Percentiles rank a stretch among this genome's conserved stretches.
These are phyloP conservation scores for Micractinium conductrix DNA, from an alignment of 139 green algal genomes.

Conservation along the genomic window DNA sequence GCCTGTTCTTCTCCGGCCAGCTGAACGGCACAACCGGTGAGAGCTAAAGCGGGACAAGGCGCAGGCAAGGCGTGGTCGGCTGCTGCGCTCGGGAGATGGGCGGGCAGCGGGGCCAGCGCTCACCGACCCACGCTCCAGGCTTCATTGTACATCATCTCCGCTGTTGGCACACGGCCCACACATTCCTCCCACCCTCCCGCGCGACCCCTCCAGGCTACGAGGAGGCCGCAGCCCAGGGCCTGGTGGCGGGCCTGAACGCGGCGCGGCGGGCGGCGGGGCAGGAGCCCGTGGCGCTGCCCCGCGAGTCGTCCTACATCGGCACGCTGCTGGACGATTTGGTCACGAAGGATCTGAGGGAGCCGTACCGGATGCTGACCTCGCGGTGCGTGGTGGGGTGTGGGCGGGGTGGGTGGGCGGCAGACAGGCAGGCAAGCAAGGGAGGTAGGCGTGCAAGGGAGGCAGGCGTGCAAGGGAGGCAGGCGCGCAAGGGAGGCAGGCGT, in stretches of 20 bases:
- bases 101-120: too few species aligned
- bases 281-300: conserved; percentile 63
- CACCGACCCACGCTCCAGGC: too few species aligned
- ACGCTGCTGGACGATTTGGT: conserved; percentile 97
- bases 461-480: too few species aligned
- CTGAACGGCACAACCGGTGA: conserved; percentile 96
- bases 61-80: too few species aligned
- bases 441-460: too few species aligned
- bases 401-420: too few species aligned
- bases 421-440: too few species aligned
- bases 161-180: neutral
- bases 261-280: conserved; percentile 66
- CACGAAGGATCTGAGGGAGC: conserved; percentile 96
- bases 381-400: neutral
- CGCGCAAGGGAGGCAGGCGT: too few species aligned
- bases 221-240: conserved; percentile 93
- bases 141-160: too few species aligned
- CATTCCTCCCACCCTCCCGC: neutral
- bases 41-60: too few species aligned
- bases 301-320: conserved; percentile 90
- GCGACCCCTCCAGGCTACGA: conserved; percentile 82
- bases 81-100: too few species aligned
- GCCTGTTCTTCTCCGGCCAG: conserved; percentile 97
- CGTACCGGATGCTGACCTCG: conserved; percentile 96
- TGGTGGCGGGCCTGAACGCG: conserved; percentile 94